Evolutionary conservation across 805 yeast species (phyloP), one percentile per base, ranked within the genome.

Genomic region (Candida loeiensis): DNA sequence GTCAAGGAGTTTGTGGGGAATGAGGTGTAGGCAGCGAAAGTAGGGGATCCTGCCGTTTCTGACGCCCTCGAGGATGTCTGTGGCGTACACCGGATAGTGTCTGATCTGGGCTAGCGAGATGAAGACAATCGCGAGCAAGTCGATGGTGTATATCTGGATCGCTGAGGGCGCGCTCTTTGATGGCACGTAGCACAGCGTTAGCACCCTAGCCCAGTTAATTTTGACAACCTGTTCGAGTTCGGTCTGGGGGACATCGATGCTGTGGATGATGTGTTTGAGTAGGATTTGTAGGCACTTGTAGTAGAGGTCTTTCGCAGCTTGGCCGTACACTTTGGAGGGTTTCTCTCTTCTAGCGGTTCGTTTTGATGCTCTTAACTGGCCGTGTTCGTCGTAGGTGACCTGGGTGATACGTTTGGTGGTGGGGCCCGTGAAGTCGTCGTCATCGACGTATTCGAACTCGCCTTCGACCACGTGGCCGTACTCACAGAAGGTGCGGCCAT

Each of bases 381-480:
- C 51, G 17, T 40, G 15, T n/a, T 30, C 45, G 18, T 47, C 51
- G 13, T 43, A 16, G 4, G 27, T 25, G 19, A 47, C 48, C 12
- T 79, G 62, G 37, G 74, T 77, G 19, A 83, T 54, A 41, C 86
- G 66, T 51, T 77, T 69, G 4, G 87, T 79, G 9, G 68, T 64
- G 21, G 60, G 59, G 25, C 76, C 83, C 6, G 27, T 6, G 29
- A 19, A 39, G 44, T 81, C 91, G n/a, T 82, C 89, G 34, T 87
- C 95, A 52, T 87, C 91, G 46, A 85, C 85, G 46, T 79, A 71
- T 56, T 87, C 95, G 19, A 84, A 55, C 46, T 81, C 84, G 25
- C 90, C 89, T 47, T 82, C 91, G 60, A 78, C 76, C 15, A 90
- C 89, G 62, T 91, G 99, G 4, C 98, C 98, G 54, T 76, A 83